A percentile compares a stretch with the other conserved stretches of the same genome.
Conservation (phyloP, 306 rosid species). For the Castanospermum australe region DNA sequence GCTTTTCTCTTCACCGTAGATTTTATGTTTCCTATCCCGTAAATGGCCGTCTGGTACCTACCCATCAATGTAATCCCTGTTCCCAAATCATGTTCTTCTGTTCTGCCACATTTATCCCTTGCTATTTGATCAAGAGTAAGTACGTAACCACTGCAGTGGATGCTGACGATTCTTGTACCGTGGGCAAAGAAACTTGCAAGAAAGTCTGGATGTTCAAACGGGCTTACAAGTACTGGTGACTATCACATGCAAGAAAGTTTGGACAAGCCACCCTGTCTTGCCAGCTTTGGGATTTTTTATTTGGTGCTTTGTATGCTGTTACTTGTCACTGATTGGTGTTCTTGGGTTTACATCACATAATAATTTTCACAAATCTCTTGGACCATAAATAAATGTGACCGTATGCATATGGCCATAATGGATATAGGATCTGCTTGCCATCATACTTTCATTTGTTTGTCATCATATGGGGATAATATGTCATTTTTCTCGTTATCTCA, state of each 20-base stretch:
- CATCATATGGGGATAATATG: background rate
- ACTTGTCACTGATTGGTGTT: background rate
- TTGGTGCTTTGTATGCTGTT: background rate
- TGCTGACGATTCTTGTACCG: background rate
- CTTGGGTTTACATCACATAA: background rate
- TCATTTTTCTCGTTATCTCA: background rate
- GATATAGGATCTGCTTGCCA: too few species aligned
- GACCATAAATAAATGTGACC: background rate
- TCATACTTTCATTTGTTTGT: background rate
- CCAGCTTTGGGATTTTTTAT: background rate
- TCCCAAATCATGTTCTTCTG: background rate
- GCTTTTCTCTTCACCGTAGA: background rate
- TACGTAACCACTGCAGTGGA: background rate
- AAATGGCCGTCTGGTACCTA: background rate
- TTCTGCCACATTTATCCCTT: background rate
- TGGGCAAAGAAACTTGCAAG: constrained; percentile 27
- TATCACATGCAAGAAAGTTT: background rate
- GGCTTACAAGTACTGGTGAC: constrained; percentile 39
- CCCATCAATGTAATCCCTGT: background rate
- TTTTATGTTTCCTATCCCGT: background rate
- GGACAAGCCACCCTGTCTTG: background rate
- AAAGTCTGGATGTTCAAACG: constrained; percentile 64
- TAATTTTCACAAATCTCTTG: background rate
- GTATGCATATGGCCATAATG: too few species aligned
- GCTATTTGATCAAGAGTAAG: background rate